Evolutionary conservation across 2,329 filamentous ascomycete species (phyloP), one percentile per base, ranked within the genome.

Genomic region (Colletotrichum orchidophilum): DNA sequence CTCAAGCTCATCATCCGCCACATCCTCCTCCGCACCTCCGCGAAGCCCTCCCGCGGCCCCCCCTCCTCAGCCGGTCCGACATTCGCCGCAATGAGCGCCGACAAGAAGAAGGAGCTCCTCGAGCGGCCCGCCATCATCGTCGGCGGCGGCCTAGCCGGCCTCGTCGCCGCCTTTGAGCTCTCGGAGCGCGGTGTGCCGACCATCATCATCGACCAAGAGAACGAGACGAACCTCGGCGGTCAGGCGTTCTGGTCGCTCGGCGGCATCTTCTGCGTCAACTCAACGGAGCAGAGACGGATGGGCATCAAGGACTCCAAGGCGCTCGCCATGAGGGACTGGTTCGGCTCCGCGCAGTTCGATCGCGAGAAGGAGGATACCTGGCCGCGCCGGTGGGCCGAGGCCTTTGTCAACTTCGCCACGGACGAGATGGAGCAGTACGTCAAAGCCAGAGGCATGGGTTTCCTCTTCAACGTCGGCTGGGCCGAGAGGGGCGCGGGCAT

Each of bases 171-270:
- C 53, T 88, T 84, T 74, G 88, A 90, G 79, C 84, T 90, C 7
- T 81, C 84, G 15, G 80, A 84, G 75, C 85, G 83, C 70, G 80
- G 83, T 61, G 80, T 90, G n/a, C 84, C 83, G 2, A 82, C 82
- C 42, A 70, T 90, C 59, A 78, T 90, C 52, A 63, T 91, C 61
- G 89, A 91, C 78, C 89, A 91, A 76, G 89, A 91, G 76, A 87
- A 86, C 69, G 83, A 81, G 33, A 78, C 83, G 72, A 90, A 84
- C 74, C 81, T 91, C 11, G 89, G 89, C 70, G 89, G 89, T 2
- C 89, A 91, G 78, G 89, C 89, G 7, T 91, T 90, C 76, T 91
- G 88, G 88, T 91, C 89, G 3, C 84, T 91, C 1, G 89, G 89
- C 39, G 89, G 89, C 42, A 77, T 91, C 29, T 91, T 91, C 80